Evolutionary conservation across 1,284 basidiomycete species (phyloP), one percentile per base, ranked within the genome.

Genomic region (Trichosporon asahii): DNA sequence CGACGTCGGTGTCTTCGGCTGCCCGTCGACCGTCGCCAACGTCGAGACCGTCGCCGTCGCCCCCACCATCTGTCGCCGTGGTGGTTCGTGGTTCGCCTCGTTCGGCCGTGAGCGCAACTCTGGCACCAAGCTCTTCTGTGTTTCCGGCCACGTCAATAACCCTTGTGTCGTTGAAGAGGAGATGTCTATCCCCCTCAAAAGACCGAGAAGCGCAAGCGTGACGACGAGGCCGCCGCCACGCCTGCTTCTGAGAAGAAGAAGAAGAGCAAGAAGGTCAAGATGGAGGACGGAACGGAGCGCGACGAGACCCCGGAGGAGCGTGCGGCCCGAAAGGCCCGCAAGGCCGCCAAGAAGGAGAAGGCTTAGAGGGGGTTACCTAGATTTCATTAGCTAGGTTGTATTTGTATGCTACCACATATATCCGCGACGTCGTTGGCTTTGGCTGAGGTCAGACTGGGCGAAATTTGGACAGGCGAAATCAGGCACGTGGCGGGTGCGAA

Each of bases 151-250:
- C 79, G 96, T 99, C 79, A 98, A 98, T 86, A 96, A 94, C 85
- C 96, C 97, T 2, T 98, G 94, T 82, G 95, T 98, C 46, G 89
- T 98, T 49, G 96, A 98, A 86, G 97, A 99, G 85, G 96, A 98
- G 87, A 98, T 98, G 96, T 93, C 91, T 74, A 98, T 99, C 70
- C 86, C n/a, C 72, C 83, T 18, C 72, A 82, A 12, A 83, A 76
- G 83, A 85, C 77, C 84, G 57, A 84, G 77, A 85, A 85, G 80
- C 78, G 85, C 69, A 87, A 86, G 75, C 84, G 87, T 31, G 84
- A 85, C 72, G 77, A 74, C 37, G 82, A 80, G 71, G 79, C 75
- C 31, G 83, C 86, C 81, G 80, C 76, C 0, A 81, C 78, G n/a
- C 83, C 77, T 14, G 73, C 70, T 46, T 81, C 74, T 55, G 88